Base-by-base conservation (phyloP, 1,284 basidiomycete genomes). In the Leucoagaricus sp. region DNA sequence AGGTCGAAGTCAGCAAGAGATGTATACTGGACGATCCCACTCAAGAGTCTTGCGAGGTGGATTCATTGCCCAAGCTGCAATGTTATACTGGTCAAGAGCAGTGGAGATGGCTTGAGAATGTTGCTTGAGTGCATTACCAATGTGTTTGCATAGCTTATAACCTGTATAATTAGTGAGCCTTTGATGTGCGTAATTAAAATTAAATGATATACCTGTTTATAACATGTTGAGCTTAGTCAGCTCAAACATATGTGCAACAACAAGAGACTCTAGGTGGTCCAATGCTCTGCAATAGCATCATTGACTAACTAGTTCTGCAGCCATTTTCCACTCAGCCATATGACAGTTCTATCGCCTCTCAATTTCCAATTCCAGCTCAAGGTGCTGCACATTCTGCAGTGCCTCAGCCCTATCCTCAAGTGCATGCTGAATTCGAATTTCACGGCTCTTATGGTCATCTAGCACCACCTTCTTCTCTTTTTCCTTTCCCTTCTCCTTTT, bases 1-100 rank as follows among this genome's bases (percentile, higher is more conserved):
- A 75, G 60, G 34, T 71, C 68, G 38, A 75, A 74, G 17, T 75
- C 67, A 1, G 66, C 63, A 0, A 74, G 60, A 19, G 69, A 70
- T 0, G 59, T 58, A 52, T 69, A 68, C 10, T 68, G 58, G 4
- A 68, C 58, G 5, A 74, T 61, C 55, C 63, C 67, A 72, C 4
- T 50, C 13, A 6, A 72, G 60, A 4, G 36, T 26, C 5, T 44
- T 58, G 0, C 38, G 55, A 10, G 55, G 60, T 8, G 61, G 65
- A 9, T 41, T 50, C 1, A 66, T 41, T 9, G 33, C 12, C 0
- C 29, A 7, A 8, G 67, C 61, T 9, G 63, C 61, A 2, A 21
- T 19, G 29, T 69, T 69, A 44, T 66, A 68, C 4, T 40, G 12
- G 1, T 61, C 41, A 4, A 69, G 49, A 2, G 63, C 62, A 2